Evolutionary conservation across 1,284 basidiomycete species (phyloP).

Genomic region (Violaceomyces palustris): DNA sequence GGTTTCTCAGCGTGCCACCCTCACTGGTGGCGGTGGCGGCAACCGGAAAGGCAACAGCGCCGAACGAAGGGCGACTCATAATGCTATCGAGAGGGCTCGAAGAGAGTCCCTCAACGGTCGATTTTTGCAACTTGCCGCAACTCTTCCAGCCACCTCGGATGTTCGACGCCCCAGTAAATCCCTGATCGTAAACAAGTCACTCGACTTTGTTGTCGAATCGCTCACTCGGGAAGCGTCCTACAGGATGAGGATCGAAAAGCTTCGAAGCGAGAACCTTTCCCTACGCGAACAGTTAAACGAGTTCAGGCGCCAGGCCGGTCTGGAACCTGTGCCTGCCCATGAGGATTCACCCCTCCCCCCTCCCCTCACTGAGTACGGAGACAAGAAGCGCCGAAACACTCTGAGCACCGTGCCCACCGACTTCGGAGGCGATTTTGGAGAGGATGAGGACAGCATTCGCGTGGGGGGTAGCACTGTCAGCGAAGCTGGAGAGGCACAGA

Average conservation of each 20-base stretch:
- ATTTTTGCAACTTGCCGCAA: conserved; percentile 40
- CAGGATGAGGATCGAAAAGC: conserved; percentile 32
- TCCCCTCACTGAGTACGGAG: not conserved
- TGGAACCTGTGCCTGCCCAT: conserved; percentile 16
- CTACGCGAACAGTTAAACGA: conserved; percentile 40
- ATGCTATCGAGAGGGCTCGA: conserved; percentile 43
- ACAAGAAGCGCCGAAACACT: too few relatives aligned
- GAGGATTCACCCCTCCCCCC: not conserved
- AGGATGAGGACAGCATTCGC: too few relatives aligned
- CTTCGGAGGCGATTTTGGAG: too few relatives aligned
- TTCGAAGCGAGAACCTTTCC: conserved; percentile 26
- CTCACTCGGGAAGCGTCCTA: conserved; percentile 33
- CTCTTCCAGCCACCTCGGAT: conserved; percentile 36
- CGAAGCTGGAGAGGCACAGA: too few relatives aligned
- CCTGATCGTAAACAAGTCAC: conserved; percentile 45
- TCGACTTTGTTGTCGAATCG: conserved; percentile 42
- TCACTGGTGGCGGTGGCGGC: conserved; percentile 32
- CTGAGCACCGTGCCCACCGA: too few relatives aligned
- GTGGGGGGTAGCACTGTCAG: too few relatives aligned
- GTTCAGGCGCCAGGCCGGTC: conserved; percentile 23
- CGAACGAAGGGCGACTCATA: conserved; percentile 42
- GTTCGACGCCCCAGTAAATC: conserved; percentile 42
- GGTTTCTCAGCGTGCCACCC: conserved; percentile 1
- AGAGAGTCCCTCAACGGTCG: conserved; percentile 42
- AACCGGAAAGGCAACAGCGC: conserved; percentile 43